Evolutionary conservation across 371 early-diverging fungal genomes (phyloP).

Genomic region (Dichotomocladium elegans): DNA sequence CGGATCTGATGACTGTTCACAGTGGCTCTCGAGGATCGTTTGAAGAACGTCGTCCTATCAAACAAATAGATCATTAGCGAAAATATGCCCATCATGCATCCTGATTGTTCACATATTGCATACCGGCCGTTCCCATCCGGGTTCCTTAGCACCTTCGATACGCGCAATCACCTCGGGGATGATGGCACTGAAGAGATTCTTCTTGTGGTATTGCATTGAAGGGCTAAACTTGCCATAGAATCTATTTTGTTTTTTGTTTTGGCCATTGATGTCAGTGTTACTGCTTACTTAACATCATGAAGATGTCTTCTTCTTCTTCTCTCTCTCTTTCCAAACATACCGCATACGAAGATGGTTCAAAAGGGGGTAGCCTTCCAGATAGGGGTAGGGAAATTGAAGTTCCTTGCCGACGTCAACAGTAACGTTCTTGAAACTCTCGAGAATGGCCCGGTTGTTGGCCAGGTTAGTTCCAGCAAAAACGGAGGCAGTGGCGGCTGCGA

Average conservation of each 20-base stretch:
- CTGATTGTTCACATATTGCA: not conserved
- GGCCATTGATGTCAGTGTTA: no score
- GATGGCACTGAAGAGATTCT: not conserved
- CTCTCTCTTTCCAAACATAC: not conserved
- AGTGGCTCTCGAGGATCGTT: constrained; percentile 8
- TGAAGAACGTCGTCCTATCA: constrained; percentile 17
- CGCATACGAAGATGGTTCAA: constrained; percentile 4
- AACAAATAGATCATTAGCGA: no score
- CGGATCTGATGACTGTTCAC: not conserved
- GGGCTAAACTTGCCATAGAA: constrained; percentile 2
- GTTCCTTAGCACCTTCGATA: not conserved
- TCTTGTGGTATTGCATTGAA: not conserved
- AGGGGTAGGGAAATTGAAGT: constrained; percentile 1
- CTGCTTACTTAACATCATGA: no score
- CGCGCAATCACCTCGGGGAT: not conserved
- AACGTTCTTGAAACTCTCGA: constrained; percentile 13
- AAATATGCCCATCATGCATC: not conserved
- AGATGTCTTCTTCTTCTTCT: not conserved
- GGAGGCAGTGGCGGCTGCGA: constrained; percentile 12
- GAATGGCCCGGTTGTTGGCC: constrained; percentile 2
- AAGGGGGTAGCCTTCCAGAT: not conserved
- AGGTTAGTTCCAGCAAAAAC: constrained; percentile 13
- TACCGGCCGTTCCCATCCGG: not conserved
- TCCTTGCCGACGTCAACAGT: constrained; percentile 9
- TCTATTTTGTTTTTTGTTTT: no score